Evolutionary conservation across 768 basidiomycete genomes (phyloP), one percentile per base, ranked within the genome.

Genomic region (Udeniomyces megalosporus): DNA sequence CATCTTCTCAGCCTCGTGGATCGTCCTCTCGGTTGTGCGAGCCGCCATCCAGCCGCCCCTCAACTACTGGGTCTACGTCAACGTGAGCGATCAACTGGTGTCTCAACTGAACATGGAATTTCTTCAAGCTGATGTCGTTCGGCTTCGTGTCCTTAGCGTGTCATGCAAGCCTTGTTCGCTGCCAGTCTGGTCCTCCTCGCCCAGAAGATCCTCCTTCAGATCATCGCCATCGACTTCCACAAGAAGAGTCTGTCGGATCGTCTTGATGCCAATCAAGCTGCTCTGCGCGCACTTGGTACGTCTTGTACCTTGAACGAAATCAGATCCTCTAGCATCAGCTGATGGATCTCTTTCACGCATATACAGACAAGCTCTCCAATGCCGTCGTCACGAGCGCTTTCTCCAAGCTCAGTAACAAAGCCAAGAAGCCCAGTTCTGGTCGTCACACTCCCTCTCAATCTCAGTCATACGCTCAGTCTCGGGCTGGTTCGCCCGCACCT

Each of bases 211-310:
- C 81, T 84, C 71, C 71, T 88, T 34, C 84, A 82, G 68, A 82
- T 82, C 64, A 81, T 87, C 49, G 85, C 86, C 31, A 86, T 86
- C 74, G 84, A 81, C 67, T 88, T 88, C 70, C 63, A 65, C 42
- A 38, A 54, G 17, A 65, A 44, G 31, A 44, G 35, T 15, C 47
- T 62, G n/a, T 29, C 60, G 59, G 85, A 87, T 59, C 82, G 85
- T 42, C 73, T 87, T 17, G 75, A 76, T 8, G 84, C 85, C 71
- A 88, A 87, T 67, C 78, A 78, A 34, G 73, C 84, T 42, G 86
- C 82, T 10, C 75, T 88, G 32, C 81, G 78, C 67, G 84, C 83
- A 2, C 76, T 88, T 24, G 85, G 86, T 81, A 4, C 80, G 69
- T 6, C 74, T 74, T 0, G 76, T 42, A 10, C 38, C 55, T 12